Conservation (phyloP, 768 basidiomycete genomes). For the Lactarius hatsudake region DNA sequence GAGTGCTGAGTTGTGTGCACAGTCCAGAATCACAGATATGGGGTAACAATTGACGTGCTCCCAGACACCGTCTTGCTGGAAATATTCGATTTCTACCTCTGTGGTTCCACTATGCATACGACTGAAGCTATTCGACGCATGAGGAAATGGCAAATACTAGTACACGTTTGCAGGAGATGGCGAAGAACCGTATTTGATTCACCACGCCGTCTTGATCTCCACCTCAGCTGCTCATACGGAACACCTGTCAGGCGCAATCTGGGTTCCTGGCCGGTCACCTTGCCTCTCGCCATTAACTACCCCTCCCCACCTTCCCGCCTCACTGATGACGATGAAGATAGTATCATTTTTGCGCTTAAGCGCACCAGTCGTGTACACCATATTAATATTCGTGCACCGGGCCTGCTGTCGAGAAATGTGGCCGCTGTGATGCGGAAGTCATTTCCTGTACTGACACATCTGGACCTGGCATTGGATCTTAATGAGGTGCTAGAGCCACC, state of each 20-base stretch:
- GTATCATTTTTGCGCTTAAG: neutral
- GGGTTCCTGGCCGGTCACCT: neutral
- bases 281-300: neutral
- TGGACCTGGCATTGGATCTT: no score
- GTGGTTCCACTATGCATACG: no score
- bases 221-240: neutral
- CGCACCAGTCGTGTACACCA: neutral
- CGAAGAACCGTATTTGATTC: neutral
- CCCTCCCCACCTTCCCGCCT: neutral
- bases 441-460: neutral
- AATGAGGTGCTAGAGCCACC: no score
- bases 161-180: neutral
- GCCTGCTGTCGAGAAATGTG: no score
- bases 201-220: neutral
- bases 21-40: neutral
- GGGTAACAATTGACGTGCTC: neutral
- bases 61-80: neutral
- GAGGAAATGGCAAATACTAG: neutral
- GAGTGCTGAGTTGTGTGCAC: neutral
- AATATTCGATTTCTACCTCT: neutral
- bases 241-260: neutral
- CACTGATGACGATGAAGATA: neutral
- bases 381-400: neutral
- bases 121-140: neutral
- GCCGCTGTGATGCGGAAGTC: no score